Base-by-base conservation (phyloP, 768 basidiomycete species). In the Xerocomellus chrysenteron region DNA sequence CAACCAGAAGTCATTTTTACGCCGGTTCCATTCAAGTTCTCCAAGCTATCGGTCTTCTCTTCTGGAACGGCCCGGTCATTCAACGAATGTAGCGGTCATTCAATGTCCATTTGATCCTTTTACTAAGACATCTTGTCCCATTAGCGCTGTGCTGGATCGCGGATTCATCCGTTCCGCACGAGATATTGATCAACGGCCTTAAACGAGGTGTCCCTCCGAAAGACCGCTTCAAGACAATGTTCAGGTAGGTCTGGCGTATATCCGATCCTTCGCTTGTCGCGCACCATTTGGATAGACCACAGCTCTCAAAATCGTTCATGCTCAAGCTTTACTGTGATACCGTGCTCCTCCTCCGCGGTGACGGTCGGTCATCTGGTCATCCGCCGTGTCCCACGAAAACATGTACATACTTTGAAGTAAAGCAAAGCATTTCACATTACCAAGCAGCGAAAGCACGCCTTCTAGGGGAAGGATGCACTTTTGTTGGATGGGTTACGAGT, bases 111-210 rank as follows among this genome's bases (percentile, higher is more conserved):
- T 32, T 42, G 10, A 14, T 17, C 21, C 19, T 12, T 43, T 52
- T 30, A 48, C 47, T 62, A 19, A 54, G 37, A 40, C 21, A 21
- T 14, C 56, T 48, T 42, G 2, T 30, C 28, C 32, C 50, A 30
- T 42, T 66, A 92, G 91, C 89, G 0, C 69, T 93, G 11, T 89
- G 82, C 52, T 94, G 86, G 86, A 73, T 83, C 3, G 80, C 84
- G 14, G 83, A 83, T 47, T 74, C 78, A 0, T 52, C 64, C 2
- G 59, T 63, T n/a, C 57, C 74, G 6, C 67, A 73, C 30, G 90
- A 95, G 66, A 78, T 91, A 21, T 65, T 93, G 45, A 89, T 90
- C 60, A 90, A 90, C 58, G 92, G 92, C 3, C 73, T 86, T n/a
- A 86, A 82, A 63, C 84, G 92, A 44, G 92, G 92, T 2, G 83